A percentile compares a stretch with the other conserved stretches of the same genome.
Conservation (phyloP, 306 rosid genomes). For the Ormosia emarginata region DNA sequence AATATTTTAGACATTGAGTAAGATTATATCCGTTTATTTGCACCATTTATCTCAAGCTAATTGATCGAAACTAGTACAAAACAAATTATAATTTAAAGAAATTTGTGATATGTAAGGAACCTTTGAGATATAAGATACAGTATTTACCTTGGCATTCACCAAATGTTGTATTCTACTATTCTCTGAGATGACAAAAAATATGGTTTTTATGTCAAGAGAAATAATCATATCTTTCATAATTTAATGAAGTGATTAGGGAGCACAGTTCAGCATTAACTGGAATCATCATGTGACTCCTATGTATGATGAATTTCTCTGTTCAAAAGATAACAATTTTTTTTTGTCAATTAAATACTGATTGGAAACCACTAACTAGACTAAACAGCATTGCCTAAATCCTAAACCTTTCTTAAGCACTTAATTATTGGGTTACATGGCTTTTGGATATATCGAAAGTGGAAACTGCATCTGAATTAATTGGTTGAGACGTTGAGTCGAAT, state of each 20-base stretch:
- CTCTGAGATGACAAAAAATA: not conserved
- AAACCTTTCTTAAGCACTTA: not conserved
- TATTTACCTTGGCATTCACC: not conserved
- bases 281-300: slow-evolving; percentile 14
- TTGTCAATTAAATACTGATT: not conserved
- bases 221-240: not conserved
- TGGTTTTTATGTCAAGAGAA: not conserved
- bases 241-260: not conserved
- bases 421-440: not conserved
- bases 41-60: not conserved
- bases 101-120: not conserved
- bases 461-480: not conserved
- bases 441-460: not conserved
- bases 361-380: not conserved
- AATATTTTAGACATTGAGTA: not conserved
- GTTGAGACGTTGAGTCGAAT: not conserved
- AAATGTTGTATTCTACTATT: not conserved
- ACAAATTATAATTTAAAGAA: not conserved
- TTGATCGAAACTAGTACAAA: not conserved
- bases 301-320: not conserved
- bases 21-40: not conserved
- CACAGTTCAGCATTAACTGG: slow-evolving; percentile 6
- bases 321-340: not conserved
- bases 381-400: not conserved
- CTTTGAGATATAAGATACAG: not conserved